Evolutionary conservation across 1,139 yeast genomes (phyloP), one percentile per base, ranked within the genome.

Genomic region (Magnusiomyces sp.): DNA sequence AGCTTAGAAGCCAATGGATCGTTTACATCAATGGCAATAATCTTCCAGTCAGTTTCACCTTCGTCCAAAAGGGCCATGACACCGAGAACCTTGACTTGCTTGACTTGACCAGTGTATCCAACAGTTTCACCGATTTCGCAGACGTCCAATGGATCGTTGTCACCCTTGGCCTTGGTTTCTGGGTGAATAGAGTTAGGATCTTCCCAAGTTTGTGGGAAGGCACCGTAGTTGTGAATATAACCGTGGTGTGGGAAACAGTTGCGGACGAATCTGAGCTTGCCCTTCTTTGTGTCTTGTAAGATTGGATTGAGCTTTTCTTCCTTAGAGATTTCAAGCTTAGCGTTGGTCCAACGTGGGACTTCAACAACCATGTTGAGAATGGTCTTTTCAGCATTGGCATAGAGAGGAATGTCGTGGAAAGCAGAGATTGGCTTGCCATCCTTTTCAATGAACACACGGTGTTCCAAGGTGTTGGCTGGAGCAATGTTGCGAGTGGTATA

Each of bases 181-280:
- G 86, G 83, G 53, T 60, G 57, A 32, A 53, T 49, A 71, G 83
- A 84, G 59, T 79, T 79, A 52, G 94, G 94, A 62, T 88, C 95
- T 70, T 88, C 96, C 95, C 95, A 88, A 33, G 96, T 88, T 70
- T 87, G 95, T 50, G 96, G 95, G 73, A 88, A 80, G 32, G 95
- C 95, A 62, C 96, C 96, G 64, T 88, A 88, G 73, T 87, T 88
- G 72, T 85, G 95, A 58, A 87, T 83, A 71, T 87, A 87, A 54
- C 96, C 96, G 62, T 85, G 88, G 69, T 80, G 84, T 40, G 96
- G 96, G 78, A 86, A 88, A 62, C 88, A 77, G 72, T 88, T 88
- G 70, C 87, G 76, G 42, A 88, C 95, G 59, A 80, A 88, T 67
- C 96, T 76, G 55, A 85, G 80, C 64, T 82, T 75, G 50, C 90